phyloP scores from a whole-genome alignment of 139 green algal genomes.

The Pleodorina starrii region DNA sequence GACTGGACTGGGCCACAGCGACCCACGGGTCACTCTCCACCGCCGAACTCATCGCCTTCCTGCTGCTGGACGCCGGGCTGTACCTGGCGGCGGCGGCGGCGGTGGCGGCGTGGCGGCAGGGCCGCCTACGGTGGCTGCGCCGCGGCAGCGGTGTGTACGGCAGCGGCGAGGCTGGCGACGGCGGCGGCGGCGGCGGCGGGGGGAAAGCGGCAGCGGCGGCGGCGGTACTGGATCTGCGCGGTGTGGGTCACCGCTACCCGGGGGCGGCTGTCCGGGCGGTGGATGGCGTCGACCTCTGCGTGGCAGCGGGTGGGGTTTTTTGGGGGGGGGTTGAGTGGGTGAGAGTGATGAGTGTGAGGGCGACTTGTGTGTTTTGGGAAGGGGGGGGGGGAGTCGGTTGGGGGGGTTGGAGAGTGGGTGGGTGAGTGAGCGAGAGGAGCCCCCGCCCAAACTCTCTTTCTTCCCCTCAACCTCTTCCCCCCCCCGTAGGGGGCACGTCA shows the following conservation, averaged over 20 bases:
- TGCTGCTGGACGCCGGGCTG: background rate
- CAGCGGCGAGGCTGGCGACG: background rate
- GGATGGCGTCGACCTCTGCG: background rate
- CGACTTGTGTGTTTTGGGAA: too few species aligned
- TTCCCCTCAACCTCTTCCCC: too few species aligned
- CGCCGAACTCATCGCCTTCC: background rate
- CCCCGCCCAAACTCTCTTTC: too few species aligned
- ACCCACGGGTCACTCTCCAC: background rate
- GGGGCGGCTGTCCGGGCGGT: background rate
- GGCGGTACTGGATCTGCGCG: background rate
- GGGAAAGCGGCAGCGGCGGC: too few species aligned
- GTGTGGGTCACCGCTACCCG: background rate
- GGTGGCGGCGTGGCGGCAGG: background rate
- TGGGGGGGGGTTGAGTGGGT: too few species aligned
- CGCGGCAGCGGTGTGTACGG: background rate
- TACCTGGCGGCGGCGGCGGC: background rate
- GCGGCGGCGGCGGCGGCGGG: background rate
- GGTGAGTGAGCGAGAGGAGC: too few species aligned
- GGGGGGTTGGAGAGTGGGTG: too few species aligned
- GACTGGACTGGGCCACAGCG: background rate
- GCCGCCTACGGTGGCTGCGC: background rate
- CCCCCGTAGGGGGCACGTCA: too few species aligned
- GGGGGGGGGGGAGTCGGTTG: too few species aligned
- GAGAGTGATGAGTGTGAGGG: too few species aligned
- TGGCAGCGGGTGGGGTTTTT: constrained; percentile 2